Base-by-base conservation (phyloP, 2,329 filamentous ascomycete genomes). In the Coniochaeta pulveracea region DNA sequence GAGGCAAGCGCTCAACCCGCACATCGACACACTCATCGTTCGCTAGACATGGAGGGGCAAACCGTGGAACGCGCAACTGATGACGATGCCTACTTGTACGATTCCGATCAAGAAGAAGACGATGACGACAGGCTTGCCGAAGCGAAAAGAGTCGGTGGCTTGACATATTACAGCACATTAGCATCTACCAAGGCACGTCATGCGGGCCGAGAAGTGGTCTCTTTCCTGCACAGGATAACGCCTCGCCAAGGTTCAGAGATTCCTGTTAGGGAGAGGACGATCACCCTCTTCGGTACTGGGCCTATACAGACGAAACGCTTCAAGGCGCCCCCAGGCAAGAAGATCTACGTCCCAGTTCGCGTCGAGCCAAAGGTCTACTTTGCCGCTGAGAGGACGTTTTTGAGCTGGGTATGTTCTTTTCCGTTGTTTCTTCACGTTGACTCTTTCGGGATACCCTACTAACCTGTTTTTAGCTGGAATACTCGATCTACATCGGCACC, bases 311-410 rank as follows among this genome's bases (percentile, higher is more conserved):
- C 55, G 19, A 72, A 66, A 54, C 66, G 60, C 45, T 75, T 86
- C 61, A 79, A 76, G 52, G 82, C 83, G 7, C 83, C 83, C 10
- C 78, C 75, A 54, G 83, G 83, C 34, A 89, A 88, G 73, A 84
- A 84, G 55, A 96, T 98, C 38, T 89, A 96, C 49, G 91, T 98
- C 16, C 89, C 89, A 10, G 80, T 96, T 35, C 78, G 91, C 31
- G 88, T 98, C 21, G 91, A 98, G 57, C 91, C 91, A 21, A 98
- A 98, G 61, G 91, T 98, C 33, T 94, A 86, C 57, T 94, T 98
- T 52, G 91, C 91, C 15, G 88, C 86, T 1, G 91, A 98, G 58
- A 76, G 91, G 43, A 98, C 91, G 1, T 98, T 95, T 60, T 70
- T 98, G 37, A 84, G 85, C 41, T 98, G 91, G 86, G 78, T 82